Base-by-base conservation (phyloP, 78 protist genomes). In the Cyanophora paradoxa region DNA sequence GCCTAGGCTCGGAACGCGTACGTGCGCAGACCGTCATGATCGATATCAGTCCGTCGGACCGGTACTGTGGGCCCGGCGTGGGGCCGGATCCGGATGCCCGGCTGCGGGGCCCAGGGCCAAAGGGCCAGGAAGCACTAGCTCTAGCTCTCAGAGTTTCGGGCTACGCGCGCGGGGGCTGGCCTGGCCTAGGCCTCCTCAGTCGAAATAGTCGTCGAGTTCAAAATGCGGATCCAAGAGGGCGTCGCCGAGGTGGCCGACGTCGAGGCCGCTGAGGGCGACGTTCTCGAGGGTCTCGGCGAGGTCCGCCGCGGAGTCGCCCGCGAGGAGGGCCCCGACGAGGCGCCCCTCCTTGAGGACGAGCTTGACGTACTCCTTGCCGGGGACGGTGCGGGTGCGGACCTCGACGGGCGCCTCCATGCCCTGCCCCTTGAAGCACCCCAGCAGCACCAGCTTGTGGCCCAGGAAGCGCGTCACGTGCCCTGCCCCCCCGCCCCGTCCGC, bases 221-320 rank as follows among this genome's bases (percentile, higher is more conserved):
- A 61, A 11, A 42, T 20, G 13, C 30, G 68, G 68, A 42, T 61
- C 33, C 20, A 61, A 42, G 2, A 61, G 42, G 22, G 14, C 8
- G 68, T 61, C 68, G 1, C 68, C 68, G 40, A 61, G 20, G 42
- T 34, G 34, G 68, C 68, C 34, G 68, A 61, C 33, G 44, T 61
- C 68, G 3, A 61, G 34, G 16, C 68, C 34, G 44, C 34, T 61
- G 20, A 61, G 20, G 42, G 34, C 34, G 34, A 61, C 44, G 44
- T 61, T 61, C 44, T 61, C 68, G 11, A 61, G 34, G 36, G 68
- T 61, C 42, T 61, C 68, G 3, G 30, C 68, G 8, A 61, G 44
- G 42, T 61, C 68, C n/a, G n/a, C n/a, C n/a, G n/a, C n/a, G 1
- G 68, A 28, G 3, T 59, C 66, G 16, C 66, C 66, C 3, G 30